Percentiles rank a stretch among this genome's conserved stretches.
Conservation (phyloP, 108 stramenopile species). For the Aurantiochytrium sp. region DNA sequence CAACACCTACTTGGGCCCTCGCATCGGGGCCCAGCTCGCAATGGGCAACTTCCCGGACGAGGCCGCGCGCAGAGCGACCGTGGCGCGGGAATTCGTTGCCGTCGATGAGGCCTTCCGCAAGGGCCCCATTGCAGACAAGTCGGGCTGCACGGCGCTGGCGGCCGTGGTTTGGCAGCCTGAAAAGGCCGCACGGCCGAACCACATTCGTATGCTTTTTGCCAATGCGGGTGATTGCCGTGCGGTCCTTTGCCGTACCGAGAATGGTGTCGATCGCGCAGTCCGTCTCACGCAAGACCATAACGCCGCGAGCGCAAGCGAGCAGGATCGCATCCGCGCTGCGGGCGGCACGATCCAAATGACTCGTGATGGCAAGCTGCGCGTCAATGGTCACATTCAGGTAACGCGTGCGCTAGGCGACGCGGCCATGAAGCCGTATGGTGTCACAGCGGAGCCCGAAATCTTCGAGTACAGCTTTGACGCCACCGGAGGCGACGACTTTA, state of each 20-base stretch:
- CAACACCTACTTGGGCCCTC: not conserved
- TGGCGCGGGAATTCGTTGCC: not conserved
- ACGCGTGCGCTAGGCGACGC: slow-evolving; percentile 12
- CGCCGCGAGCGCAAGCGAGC: not conserved
- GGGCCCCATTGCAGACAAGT: not conserved
- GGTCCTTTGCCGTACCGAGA: not conserved
- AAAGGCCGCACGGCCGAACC: not conserved
- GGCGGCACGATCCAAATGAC: slow-evolving; percentile 12
- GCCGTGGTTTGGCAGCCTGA: slow-evolving; percentile 5
- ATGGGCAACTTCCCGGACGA: not conserved
- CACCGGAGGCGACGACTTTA: not conserved
- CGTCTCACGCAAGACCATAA: not conserved
- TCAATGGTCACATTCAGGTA: slow-evolving; percentile 9
- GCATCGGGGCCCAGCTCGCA: not conserved
- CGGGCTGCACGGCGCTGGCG: not conserved
- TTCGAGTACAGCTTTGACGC: not conserved
- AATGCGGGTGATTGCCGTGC: slow-evolving; percentile 7
- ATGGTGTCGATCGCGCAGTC: not conserved
- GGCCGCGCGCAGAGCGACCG: not conserved
- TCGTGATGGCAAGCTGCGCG: not conserved
- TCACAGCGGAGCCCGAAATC: not conserved
- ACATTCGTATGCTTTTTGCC: not conserved
- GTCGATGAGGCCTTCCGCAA: not conserved
- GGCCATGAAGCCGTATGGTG: not conserved
- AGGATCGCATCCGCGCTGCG: slow-evolving; percentile 1